Evolutionary conservation across 2,329 filamentous ascomycete species (phyloP).

Genomic region (Pestalotiopsis sp.): DNA sequence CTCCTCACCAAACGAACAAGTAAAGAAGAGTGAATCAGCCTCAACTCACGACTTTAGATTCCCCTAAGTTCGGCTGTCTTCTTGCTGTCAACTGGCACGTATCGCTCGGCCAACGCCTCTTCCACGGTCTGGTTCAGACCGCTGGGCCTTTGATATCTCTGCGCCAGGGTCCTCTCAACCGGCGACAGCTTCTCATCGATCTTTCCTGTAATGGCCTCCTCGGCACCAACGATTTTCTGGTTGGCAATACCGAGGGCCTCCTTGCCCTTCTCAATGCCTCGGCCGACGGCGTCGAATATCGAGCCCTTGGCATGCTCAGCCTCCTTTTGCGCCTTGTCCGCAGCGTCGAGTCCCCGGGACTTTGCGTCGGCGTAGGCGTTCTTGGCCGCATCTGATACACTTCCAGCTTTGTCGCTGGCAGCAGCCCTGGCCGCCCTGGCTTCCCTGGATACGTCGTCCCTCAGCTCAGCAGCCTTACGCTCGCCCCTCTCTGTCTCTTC

Average conservation of each 20-base stretch:
- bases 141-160: slow-evolving; percentile 50
- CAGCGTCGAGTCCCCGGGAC: slow-evolving; percentile 26
- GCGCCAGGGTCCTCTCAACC: slow-evolving; percentile 51
- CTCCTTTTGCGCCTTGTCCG: slow-evolving; percentile 31
- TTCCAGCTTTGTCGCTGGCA: slow-evolving; percentile 21
- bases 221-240: slow-evolving; percentile 36
- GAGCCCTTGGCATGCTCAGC: slow-evolving; percentile 39
- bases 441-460: neutral
- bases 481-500: slow-evolving; percentile 31
- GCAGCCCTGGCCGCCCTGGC: slow-evolving; percentile 38
- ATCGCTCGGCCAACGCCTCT: slow-evolving; percentile 44
- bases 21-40: neutral
- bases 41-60: slow-evolving; percentile 15
- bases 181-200: slow-evolving; percentile 34
- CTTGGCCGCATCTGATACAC: slow-evolving; percentile 32
- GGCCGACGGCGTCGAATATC: slow-evolving; percentile 41
- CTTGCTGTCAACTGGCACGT: slow-evolving; percentile 34
- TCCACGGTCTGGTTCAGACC: slow-evolving; percentile 51
- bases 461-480: slow-evolving; percentile 27
- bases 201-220: slow-evolving; percentile 36
- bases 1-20: neutral
- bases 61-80: slow-evolving; percentile 48
- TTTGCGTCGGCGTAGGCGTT: slow-evolving; percentile 33
- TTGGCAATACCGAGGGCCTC: slow-evolving; percentile 41
- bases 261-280: slow-evolving; percentile 43